Conservation (phyloP, 1,284 basidiomycete species). For the Apiotrichum sp. region DNA sequence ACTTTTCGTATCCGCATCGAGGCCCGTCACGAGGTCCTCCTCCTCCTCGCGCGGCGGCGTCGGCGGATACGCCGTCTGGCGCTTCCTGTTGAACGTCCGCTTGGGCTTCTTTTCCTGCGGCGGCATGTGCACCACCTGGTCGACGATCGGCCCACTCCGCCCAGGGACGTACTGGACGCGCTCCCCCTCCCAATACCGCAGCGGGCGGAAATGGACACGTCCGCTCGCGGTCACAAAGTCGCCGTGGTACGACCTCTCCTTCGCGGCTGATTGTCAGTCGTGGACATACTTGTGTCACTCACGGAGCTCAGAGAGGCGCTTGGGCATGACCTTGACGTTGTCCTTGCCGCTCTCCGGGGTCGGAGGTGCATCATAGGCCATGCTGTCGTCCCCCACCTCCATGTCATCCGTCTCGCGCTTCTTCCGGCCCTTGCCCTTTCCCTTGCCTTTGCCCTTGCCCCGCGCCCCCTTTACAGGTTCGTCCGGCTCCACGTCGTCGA, state of each 20-base stretch:
- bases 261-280: conserved; percentile 5
- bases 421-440: too few relatives aligned
- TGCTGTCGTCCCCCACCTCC: too few relatives aligned
- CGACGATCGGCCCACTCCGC: conserved; percentile 68
- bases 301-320: conserved; percentile 11
- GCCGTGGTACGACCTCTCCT: conserved; percentile 49
- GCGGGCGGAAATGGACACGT: conserved; percentile 65
- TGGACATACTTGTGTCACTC: neutral
- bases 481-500: too few relatives aligned
- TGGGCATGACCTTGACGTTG: neutral
- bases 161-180: conserved; percentile 66
- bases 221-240: conserved; percentile 57
- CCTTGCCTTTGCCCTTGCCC: too few relatives aligned
- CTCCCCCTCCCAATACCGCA: conserved; percentile 93
- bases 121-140: conserved; percentile 58
- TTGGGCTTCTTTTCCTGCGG: neutral
- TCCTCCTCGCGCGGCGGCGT: conserved; percentile 46
- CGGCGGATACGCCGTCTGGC: conserved; percentile 35
- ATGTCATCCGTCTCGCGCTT: too few relatives aligned
- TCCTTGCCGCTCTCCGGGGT: neutral
- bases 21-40: conserved; percentile 50
- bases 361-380: too few relatives aligned
- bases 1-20: conserved; percentile 73
- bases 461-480: too few relatives aligned
- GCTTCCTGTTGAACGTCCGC: neutral